Evolutionary conservation across 306 rosid species (phyloP).

Genomic region (Vicia faba): DNA sequence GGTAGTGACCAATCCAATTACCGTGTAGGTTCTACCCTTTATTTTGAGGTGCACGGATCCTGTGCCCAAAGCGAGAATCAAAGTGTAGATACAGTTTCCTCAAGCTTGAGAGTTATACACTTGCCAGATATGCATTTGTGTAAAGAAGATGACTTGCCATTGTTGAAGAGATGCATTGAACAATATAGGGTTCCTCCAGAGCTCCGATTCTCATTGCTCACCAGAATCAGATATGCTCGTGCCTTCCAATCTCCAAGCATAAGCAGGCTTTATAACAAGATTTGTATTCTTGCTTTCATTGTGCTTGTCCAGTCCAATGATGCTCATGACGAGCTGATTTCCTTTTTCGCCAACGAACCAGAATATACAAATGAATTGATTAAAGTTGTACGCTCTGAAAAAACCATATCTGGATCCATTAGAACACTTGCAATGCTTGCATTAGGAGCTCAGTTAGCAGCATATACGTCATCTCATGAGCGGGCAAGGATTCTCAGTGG

Average conservation of each 20-base stretch:
- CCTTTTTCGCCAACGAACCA: conserved; percentile 94
- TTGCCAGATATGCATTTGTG: conserved; percentile 78
- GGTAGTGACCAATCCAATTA: conserved; percentile 66
- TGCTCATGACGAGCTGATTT: conserved; percentile 88
- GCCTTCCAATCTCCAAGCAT: conserved; percentile 81
- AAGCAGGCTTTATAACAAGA: conserved; percentile 81
- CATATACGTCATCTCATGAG: conserved; percentile 93
- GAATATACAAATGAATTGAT: conserved; percentile 91
- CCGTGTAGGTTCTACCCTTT: conserved; percentile 85
- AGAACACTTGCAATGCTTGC: conserved; percentile 98
- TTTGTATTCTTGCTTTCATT: conserved; percentile 92
- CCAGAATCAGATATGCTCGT: conserved; percentile 90
- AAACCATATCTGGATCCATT: conserved; percentile 77
- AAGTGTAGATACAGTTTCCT: conserved; percentile 45
- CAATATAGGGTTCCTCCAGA: conserved; percentile 70
- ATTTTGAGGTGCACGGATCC: conserved; percentile 76
- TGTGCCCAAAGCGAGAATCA: conserved; percentile 58
- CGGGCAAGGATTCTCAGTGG: conserved; percentile 91
- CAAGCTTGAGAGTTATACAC: conserved; percentile 68
- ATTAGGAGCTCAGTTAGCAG: conserved; percentile 96
- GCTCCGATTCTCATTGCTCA: conserved; percentile 78
- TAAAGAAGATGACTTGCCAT: conserved; percentile 71
- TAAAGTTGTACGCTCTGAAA: conserved; percentile 90
- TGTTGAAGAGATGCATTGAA: conserved; percentile 83
- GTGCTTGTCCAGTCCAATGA: conserved; percentile 92